Evolutionary conservation across 2,329 filamentous ascomycete species (phyloP), one percentile per base, ranked within the genome.

Genomic region (Penicillium sp.): DNA sequence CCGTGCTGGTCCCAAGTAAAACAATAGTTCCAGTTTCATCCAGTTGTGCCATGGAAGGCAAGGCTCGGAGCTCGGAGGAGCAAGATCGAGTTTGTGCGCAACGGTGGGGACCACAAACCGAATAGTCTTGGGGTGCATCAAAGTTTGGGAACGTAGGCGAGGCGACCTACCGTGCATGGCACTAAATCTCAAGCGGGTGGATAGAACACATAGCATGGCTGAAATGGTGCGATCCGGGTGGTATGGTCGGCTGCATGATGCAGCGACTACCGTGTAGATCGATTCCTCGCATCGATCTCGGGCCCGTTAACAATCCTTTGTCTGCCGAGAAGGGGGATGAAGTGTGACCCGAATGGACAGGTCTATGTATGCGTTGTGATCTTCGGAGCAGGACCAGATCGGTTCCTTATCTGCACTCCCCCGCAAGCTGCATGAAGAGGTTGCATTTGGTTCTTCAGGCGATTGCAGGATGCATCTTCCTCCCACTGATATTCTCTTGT

Each of bases 101-200:
- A 42, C 33, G 46, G 35, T 41, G 48, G 40, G 26, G 26, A 27
- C 29, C 47, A 41, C 20, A 4, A 20, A 8, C 9, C 37, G 37
- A 40, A 40, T 40, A 18, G 37, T 22, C 9, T 40, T 40, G 18
- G 37, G 37, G 37, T 22, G 59, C 52, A 60, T 62, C 57, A 52
- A 47, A 52, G 54, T 57, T 59, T 55, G 51, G 57, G 48, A 42
- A 41, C 15, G 42, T 46, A 62, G 53, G 42, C 53, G 53, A 60
- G 50, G 58, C 63, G 63, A 65, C 63, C 60, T 65, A 64, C 56
- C 61, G 49, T 63, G 60, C 61, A 64, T 64, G 53, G 50, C 37
- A 55, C 58, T 59, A 60, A 61, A 62, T 64, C 58, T 57, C 54
- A 55, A 49, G n/a, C n/a, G n/a, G 51, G 53, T 53, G 54, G 59